A percentile compares a stretch with the other conserved stretches of the same genome.
phyloP scores from a whole-genome alignment of 2,329 filamentous ascomycete species.

The Fusarium solani-melongenae region DNA sequence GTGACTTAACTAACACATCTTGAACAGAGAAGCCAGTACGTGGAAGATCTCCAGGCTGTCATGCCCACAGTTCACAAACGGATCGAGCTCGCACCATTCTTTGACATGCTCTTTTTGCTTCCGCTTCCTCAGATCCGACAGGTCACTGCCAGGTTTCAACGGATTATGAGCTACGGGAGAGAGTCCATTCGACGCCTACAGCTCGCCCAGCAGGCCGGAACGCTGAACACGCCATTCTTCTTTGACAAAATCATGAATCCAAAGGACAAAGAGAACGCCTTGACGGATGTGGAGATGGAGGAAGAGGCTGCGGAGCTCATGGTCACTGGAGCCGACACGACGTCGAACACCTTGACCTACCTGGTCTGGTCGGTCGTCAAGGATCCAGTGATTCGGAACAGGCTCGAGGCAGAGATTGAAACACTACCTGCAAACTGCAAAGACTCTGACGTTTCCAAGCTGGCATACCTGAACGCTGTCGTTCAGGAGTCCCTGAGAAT shows the following conservation, averaged over 20 bases:
- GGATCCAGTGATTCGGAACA: not conserved
- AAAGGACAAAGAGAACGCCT: not conserved
- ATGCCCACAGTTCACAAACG: not conserved
- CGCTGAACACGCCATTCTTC: not conserved
- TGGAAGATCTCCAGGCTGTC: not conserved
- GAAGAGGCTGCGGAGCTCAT: slow-evolving; percentile 2
- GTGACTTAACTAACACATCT: not conserved
- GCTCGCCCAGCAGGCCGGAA: not conserved
- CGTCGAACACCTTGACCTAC: not conserved
- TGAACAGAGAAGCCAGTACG: not conserved
- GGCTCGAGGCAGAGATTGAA: not conserved
- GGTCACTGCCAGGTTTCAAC: not conserved
- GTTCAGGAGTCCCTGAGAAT: slow-evolving; percentile 7
- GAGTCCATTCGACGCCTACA: not conserved
- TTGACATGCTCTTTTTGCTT: not conserved
- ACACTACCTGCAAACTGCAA: not conserved
- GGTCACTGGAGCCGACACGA: not conserved
- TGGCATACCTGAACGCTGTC: not conserved
- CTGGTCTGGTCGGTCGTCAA: not conserved
- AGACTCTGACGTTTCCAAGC: not conserved
- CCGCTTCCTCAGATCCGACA: not conserved
- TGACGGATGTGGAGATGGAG: not conserved
- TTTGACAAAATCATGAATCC: slow-evolving; percentile 1
- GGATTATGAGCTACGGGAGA: not conserved
- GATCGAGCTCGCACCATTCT: not conserved